Conservation (phyloP, 306 rosid genomes). For the Rubus idaeus region DNA sequence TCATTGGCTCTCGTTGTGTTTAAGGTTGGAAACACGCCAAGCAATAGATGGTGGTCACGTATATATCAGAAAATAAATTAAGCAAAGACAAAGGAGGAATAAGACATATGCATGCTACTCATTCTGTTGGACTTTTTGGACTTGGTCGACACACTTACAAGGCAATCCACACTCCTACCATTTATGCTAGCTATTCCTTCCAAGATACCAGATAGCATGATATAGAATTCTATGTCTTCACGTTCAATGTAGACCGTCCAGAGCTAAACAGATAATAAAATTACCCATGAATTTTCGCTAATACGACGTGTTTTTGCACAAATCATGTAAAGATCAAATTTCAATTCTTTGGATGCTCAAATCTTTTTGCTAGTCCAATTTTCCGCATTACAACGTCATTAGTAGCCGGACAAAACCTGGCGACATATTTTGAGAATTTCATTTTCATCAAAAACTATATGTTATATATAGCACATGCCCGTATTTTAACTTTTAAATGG, state of each 20-base stretch:
- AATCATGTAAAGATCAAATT: not conserved
- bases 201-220: not conserved
- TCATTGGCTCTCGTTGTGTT: not conserved
- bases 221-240: not conserved
- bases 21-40: conserved; percentile 30
- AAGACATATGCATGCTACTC: not conserved
- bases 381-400: not conserved
- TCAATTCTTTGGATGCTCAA: not conserved
- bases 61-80: not conserved
- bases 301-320: not conserved
- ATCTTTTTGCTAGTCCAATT: not conserved
- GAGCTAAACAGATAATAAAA: too few species aligned
- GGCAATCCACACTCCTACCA: conserved; percentile 13
- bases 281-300: too few species aligned
- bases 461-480: too few species aligned
- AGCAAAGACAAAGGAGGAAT: not conserved
- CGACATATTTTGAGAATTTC: too few species aligned
- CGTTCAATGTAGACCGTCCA: not conserved
- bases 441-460: too few species aligned
- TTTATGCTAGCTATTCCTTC: not conserved
- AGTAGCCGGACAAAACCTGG: not conserved
- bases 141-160: conserved; percentile 26
- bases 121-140: conserved; percentile 4
- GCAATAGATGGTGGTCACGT: conserved; percentile 15
- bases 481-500: too few species aligned